These are phyloP conservation scores for Apiotrichum porosum DNA, from an alignment of 1,284 basidiomycete genomes.

Conservation along the genomic window DNA sequence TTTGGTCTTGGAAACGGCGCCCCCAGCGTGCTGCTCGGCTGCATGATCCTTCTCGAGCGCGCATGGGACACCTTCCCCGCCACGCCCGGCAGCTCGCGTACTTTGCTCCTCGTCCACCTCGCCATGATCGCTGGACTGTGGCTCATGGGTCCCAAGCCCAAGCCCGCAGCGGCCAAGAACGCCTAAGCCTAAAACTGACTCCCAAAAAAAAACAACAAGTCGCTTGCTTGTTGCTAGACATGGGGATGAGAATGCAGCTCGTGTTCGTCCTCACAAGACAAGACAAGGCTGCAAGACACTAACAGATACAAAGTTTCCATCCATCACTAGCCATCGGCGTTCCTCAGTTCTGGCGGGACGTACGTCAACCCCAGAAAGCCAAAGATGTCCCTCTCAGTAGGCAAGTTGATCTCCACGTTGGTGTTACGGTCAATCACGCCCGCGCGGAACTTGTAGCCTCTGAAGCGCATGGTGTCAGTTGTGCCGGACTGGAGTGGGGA, in stretches of 20 bases:
- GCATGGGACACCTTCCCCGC: slow-evolving; percentile 85
- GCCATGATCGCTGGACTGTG: slow-evolving; percentile 59
- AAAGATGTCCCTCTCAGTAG: slow-evolving; percentile 45
- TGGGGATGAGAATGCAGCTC: no score
- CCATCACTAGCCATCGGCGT: slow-evolving; percentile 46
- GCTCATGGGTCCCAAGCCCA: slow-evolving; percentile 3
- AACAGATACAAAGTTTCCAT: no score
- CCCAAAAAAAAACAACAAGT: no score
- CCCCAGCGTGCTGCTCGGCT: slow-evolving; percentile 42
- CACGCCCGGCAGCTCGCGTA: slow-evolving; percentile 62
- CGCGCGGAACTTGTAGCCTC: slow-evolving; percentile 45
- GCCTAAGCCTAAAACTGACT: no score
- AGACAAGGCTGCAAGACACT: no score
- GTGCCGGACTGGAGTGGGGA: neutral
- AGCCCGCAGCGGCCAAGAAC: neutral
- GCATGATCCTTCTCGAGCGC: slow-evolving; percentile 68
- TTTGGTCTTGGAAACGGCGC: slow-evolving; percentile 29
- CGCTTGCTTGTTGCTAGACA: no score
- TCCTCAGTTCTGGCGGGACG: slow-evolving; percentile 43
- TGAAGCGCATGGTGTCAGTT: slow-evolving; percentile 4
- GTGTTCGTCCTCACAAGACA: no score
- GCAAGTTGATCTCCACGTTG: slow-evolving; percentile 38
- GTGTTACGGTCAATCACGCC: slow-evolving; percentile 33
- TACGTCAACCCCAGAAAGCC: slow-evolving; percentile 36
- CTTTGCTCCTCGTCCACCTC: slow-evolving; percentile 59